Evolutionary conservation across 2,329 filamentous ascomycete genomes (phyloP).

Genomic region (Microsporum ferrugineum): DNA sequence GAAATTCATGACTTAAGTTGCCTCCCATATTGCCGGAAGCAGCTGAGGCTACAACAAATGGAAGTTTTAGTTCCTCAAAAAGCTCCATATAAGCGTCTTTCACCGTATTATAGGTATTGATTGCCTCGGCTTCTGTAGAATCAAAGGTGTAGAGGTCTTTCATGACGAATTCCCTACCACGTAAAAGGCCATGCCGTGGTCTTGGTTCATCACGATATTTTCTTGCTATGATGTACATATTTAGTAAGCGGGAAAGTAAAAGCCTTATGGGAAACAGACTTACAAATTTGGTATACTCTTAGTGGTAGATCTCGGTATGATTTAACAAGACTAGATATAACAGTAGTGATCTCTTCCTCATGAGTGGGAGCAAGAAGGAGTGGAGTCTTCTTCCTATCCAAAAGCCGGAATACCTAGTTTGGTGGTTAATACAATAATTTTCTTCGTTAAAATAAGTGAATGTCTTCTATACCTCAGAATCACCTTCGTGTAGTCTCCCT

Average conservation of each 20-base stretch:
- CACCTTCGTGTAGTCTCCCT: constrained; percentile 58
- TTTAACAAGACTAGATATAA: constrained; percentile 60
- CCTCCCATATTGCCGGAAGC: constrained; percentile 97
- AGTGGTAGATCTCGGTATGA: constrained; percentile 82
- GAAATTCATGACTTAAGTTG: constrained; percentile 86
- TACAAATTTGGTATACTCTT: constrained; percentile 80
- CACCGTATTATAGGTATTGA: constrained; percentile 69
- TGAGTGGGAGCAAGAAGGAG: constrained; percentile 85
- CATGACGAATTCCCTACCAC: constrained; percentile 89
- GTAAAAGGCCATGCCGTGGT: constrained; percentile 75
- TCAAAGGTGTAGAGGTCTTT: constrained; percentile 98
- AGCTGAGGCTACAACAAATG: constrained; percentile 73
- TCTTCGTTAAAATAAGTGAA: constrained; percentile 5
- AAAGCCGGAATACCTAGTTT: constrained; percentile 61
- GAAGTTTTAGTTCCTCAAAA: constrained; percentile 72
- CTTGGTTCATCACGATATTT: constrained; percentile 92
- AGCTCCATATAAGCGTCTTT: constrained; percentile 61
- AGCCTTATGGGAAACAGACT: constrained; percentile 18
- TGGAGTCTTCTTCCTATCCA: constrained; percentile 62
- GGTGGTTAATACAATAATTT: neutral
- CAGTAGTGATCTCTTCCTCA: constrained; percentile 84
- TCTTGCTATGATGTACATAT: constrained; percentile 46
- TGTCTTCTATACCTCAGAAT: constrained; percentile 57
- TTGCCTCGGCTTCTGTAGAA: constrained; percentile 51
- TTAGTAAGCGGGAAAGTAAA: neutral